Evolutionary conservation across 1,284 basidiomycete species (phyloP).

Genomic region (Austroboletus niveus): DNA sequence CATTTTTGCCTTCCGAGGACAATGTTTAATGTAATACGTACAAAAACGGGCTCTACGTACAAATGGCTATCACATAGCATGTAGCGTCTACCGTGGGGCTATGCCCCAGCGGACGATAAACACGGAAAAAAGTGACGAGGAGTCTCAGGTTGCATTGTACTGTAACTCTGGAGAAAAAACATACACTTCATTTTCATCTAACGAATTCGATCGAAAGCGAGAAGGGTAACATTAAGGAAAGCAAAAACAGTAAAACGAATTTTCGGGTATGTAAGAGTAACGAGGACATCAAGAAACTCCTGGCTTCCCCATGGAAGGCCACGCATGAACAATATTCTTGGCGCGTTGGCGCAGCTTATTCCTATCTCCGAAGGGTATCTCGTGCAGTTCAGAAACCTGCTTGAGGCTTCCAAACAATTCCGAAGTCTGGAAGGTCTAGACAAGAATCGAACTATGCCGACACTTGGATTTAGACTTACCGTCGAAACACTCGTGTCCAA

Average conservation of each 20-base stretch:
- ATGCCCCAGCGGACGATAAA: too few relatives aligned
- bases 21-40: too few relatives aligned
- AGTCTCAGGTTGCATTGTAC: neutral
- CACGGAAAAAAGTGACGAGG: conserved; percentile 25
- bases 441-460: neutral
- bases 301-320: conserved; percentile 3
- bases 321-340: conserved; percentile 12
- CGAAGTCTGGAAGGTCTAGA: conserved; percentile 6
- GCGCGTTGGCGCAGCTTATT: conserved; percentile 29
- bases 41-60: too few relatives aligned
- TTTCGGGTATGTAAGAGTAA: neutral
- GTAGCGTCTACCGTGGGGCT: too few relatives aligned
- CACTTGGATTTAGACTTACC: conserved; percentile 16
- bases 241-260: neutral
- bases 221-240: neutral
- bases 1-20: too few relatives aligned
- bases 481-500: conserved; percentile 4
- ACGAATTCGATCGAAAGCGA: neutral
- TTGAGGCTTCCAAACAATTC: conserved; percentile 18
- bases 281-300: neutral
- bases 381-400: conserved; percentile 26
- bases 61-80: too few relatives aligned
- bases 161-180: too few relatives aligned
- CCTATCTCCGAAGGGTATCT: conserved; percentile 32
- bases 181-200: too few relatives aligned